Base-by-base conservation (phyloP, 140 eudicot genomes). In the Erigeron philadelphicus region DNA sequence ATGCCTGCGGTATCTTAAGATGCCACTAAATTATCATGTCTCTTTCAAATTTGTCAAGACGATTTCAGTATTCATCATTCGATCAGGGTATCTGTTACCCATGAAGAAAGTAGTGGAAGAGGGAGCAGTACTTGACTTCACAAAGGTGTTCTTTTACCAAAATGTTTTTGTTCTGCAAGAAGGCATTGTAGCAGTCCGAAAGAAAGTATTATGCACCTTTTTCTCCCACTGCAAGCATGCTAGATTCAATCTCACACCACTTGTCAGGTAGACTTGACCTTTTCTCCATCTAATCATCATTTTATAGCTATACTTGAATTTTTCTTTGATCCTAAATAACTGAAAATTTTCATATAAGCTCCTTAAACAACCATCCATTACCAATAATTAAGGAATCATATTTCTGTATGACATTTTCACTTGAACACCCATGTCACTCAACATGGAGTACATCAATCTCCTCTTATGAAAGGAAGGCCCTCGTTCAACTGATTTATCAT, bases 381-480 rank as follows among this genome's bases (percentile, higher is more conserved):
- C 42, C 17, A 63, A 49, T 50, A 56, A 43, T 68, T 19, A 75
- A 41, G 35, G 25, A 19, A 44, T 46, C 61, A 35, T 48, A 60
- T 73, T 25, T 38, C 41, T 67, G 69, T 73, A 47, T 43, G 87
- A 79, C 82, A 77, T 44, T 71, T 86, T 86, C 72, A 86, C 41
- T 62, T 81, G 82, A 53, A 74, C 57, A 41, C 83, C 81, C 74
- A 84, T 79, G 66, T 84, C 80, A 66, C 81, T 72, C 83, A 87
- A 42, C 90, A 87, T 84, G 57, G 87, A 81, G 76, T 79, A 81
- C 73, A 84, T 57, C 81, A 87, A 77, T 69, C 54, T 84, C 65
- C 73, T 87, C 64, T 78, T 87, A 64, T 77, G 87, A 1, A 44
- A 46, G 0, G 81, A 76, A 59, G 55, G 60, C 16, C 64, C 69